These are phyloP conservation scores for Pseudozyma pruni DNA, from an alignment of 1,284 basidiomycete genomes.

Conservation along the genomic window DNA sequence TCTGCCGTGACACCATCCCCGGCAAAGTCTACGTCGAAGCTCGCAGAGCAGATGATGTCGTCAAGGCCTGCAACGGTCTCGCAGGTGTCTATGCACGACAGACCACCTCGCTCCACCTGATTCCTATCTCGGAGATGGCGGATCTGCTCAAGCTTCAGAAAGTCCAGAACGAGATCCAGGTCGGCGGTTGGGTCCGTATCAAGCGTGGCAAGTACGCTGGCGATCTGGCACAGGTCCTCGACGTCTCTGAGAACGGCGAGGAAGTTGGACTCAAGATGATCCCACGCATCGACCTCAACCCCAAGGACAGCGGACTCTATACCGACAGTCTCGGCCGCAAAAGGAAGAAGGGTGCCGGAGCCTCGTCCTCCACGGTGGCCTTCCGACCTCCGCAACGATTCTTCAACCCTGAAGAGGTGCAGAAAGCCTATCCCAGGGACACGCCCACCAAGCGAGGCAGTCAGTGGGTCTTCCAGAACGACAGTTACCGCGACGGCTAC, in stretches of 20 bases:
- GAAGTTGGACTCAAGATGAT: conserved; percentile 93
- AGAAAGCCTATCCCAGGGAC: conserved; percentile 83
- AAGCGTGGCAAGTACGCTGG: conserved; percentile 92
- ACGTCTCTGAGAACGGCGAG: conserved; percentile 91
- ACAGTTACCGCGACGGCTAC: conserved; percentile 93
- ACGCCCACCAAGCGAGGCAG: conserved; percentile 70
- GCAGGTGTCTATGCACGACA: conserved; percentile 84
- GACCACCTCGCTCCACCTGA: conserved; percentile 77
- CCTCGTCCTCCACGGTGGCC: conserved; percentile 60
- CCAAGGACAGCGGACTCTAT: conserved; percentile 65
- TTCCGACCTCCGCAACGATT: conserved; percentile 89
- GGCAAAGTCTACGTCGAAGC: conserved; percentile 98
- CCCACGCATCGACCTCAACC: conserved; percentile 92
- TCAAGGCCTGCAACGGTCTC: conserved; percentile 84
- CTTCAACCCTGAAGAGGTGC: conserved; percentile 93
- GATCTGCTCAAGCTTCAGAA: conserved; percentile 95
- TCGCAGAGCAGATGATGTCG: conserved; percentile 84
- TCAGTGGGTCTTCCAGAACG: conserved; percentile 78
- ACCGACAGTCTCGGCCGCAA: conserved; percentile 68
- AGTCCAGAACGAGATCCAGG: conserved; percentile 84
- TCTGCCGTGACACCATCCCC: conserved; percentile 92
- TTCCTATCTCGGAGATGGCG: conserved; percentile 98
- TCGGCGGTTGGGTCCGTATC: conserved; percentile 94
- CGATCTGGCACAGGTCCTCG: conserved; percentile 94
- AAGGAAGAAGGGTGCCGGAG: conserved; percentile 64